A percentile compares a stretch with the other conserved stretches of the same genome.
Conservation (phyloP, 2,329 filamentous ascomycete genomes). For the Ophidiomyces ophidiicola region DNA sequence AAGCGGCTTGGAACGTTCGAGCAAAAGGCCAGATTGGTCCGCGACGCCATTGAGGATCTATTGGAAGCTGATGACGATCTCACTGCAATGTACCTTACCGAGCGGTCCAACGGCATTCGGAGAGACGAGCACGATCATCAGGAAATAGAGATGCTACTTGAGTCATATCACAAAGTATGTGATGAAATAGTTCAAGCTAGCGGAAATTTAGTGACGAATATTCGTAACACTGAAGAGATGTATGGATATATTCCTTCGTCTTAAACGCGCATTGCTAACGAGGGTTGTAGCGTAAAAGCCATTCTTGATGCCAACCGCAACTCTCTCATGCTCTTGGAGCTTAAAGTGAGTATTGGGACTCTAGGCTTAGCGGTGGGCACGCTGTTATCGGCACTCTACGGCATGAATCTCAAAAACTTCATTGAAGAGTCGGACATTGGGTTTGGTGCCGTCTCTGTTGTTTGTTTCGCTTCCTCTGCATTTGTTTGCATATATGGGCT, state of each 20-base stretch:
- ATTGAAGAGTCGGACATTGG: conserved; percentile 87
- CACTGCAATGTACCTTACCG: conserved; percentile 86
- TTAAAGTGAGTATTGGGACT: conserved; percentile 92
- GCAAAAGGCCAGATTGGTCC: conserved; percentile 85
- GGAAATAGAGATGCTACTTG: conserved; percentile 90
- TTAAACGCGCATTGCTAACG: conserved; percentile 15
- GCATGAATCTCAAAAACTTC: conserved; percentile 98
- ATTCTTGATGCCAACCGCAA: conserved; percentile 98
- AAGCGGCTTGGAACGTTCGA: conserved; percentile 96
- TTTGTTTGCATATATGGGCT: conserved; percentile 76
- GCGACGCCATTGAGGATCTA: conserved; percentile 88
- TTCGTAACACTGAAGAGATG: conserved; percentile 98
- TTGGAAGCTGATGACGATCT: conserved; percentile 94
- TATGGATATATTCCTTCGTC: conserved; percentile 30
- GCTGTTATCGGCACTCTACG: conserved; percentile 95
- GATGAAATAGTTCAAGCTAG: conserved; percentile 96
- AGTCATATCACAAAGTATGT: conserved; percentile 94
- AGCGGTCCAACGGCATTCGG: conserved; percentile 62
- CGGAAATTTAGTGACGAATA: conserved; percentile 82
- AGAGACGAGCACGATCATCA: conserved; percentile 79
- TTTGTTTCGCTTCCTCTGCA: conserved; percentile 60
- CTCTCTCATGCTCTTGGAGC: conserved; percentile 89
- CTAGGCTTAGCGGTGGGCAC: conserved; percentile 90
- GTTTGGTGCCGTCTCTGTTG: conserved; percentile 61
- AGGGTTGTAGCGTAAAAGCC: conserved; percentile 62